Percentiles rank a stretch among this genome's conserved stretches.
Conservation (phyloP, 2,329 filamentous ascomycete genomes). For the Colletotrichum sp. region DNA sequence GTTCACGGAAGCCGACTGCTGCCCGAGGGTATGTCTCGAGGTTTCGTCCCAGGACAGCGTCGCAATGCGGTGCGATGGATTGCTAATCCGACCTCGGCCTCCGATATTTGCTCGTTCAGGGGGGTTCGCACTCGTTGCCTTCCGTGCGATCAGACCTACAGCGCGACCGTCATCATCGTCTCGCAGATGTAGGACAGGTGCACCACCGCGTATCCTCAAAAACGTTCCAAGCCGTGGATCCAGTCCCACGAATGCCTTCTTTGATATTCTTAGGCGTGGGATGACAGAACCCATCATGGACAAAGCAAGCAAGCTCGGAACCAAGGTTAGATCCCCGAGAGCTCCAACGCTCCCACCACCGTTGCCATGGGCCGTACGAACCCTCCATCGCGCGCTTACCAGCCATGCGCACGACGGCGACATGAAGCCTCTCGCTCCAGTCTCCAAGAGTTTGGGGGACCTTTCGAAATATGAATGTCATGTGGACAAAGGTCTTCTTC, state of each 20-base stretch:
- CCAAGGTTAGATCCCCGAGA: neutral
- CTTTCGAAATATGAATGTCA: no score
- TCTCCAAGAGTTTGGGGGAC: no score
- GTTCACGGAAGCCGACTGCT: neutral
- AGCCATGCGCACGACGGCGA: neutral
- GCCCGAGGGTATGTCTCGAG: neutral
- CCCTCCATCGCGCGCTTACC: neutral
- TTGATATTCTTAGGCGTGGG: neutral
- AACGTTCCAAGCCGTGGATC: neutral
- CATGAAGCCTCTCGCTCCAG: neutral
- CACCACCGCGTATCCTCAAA: neutral
- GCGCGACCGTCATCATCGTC: no score
- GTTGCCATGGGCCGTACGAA: neutral
- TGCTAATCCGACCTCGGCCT: no score
- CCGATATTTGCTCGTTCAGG: no score
- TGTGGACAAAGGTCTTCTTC: neutral
- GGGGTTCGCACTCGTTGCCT: no score
- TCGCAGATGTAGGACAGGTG: neutral
- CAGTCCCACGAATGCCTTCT: neutral
- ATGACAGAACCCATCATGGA: neutral
- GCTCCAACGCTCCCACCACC: neutral
- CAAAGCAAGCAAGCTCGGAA: neutral
- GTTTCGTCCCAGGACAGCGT: no score
- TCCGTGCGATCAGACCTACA: no score
- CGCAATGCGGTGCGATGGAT: no score